Evolutionary conservation across 495 filamentous ascomycete species (phyloP), one percentile per base, ranked within the genome.

Genomic region (Wilcoxina mikolae): DNA sequence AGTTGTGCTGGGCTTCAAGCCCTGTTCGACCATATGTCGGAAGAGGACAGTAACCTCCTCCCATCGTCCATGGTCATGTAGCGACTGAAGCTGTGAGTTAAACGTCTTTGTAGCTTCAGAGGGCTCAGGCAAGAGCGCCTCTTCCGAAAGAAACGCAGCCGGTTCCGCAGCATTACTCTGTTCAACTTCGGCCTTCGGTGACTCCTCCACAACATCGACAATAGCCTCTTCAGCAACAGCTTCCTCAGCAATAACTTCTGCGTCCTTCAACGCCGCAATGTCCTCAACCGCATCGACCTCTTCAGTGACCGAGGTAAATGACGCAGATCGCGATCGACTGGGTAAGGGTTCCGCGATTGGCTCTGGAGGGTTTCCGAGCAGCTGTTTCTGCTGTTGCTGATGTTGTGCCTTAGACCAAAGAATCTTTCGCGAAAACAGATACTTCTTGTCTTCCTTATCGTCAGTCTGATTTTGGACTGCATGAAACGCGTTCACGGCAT

Each of bases 41-140:
- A 98, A 98, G 3, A 87, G 79, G 42, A 81, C 82, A 4, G 88
- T 87, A 39, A 98, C 90, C 51, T 95, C 87, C 7, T 78, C 78
- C 75, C 82, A 89, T 41, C 82, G 80, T 11, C 77, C 72, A 49
- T 73, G 67, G 24, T 79, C 73, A 0, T 79, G 77, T 29, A 98
- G 76, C 58, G 81, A 78, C 48, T 78, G 76, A 22, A 98, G 77
- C 42, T 84, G 80, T 20, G 83, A 78, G 39, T 86, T 84, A 57
- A 84, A 87, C 3, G 71, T 69, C 3, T 71, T 67, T 1, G 78
- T 75, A 28, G 61, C 69, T 46, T 63, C 69, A 23, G 72, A 68
- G 20, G 69, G 64, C 17, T 44, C 53, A n/a, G 59, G 47, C 17
- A 53, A 57, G 39, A 54, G 49, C 35, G 44, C 26, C 4, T 48